Base-by-base conservation (phyloP, 306 rosid genomes). In the Prinsepia uniflora region DNA sequence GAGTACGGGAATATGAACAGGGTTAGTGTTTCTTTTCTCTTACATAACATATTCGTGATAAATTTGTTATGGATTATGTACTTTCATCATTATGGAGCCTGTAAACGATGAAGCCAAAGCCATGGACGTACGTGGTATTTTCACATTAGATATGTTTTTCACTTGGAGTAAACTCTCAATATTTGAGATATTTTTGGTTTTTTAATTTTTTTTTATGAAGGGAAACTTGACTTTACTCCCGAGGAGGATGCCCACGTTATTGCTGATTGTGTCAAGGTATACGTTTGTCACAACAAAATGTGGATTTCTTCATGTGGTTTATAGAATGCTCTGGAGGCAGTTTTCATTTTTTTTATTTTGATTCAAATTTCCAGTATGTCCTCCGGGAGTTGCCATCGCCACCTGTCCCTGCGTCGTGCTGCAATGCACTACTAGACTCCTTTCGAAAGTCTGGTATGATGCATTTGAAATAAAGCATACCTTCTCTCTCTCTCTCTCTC, bases 371-470 rank as follows among this genome's bases (percentile, higher is more conserved):
- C 52, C 84, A 95, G 99, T 81, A 89, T 74, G 89, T 91, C 56
- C 71, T 95, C 74, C 92, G 99, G 47, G 96, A 81, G 82, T 85
- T 95, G 87, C 97, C 97, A 36, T 95, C 99, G 68, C 87, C 97
- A 84, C 99, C 97, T 0, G 93, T 95, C 58, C 99, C 99, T 18
- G 99, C 97, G 75, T 95, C 99, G 78, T 95, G 99, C 81, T 95
- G 99, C 76, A 89, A 89, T 39, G 99, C 99, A 61, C 87, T 95
- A 24, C 83, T 91, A 73, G 96, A 89, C 74, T 87, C 97, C 74
- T 81, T 86, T 72, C 90, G 99, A 88, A 91, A 85, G 96, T 91
- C 61, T 67, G 64, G 67, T 76, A 57, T 6, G 36, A 30, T 42
- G 39, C 79, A 63, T 67, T 62, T 77, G 8, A 39, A 44, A 54